Percentiles rank a stretch among this genome's conserved stretches.
Evolutionary conservation across 2,329 filamentous ascomycete genomes (phyloP).

Genomic region (Hymenoscyphus fraxineus): DNA sequence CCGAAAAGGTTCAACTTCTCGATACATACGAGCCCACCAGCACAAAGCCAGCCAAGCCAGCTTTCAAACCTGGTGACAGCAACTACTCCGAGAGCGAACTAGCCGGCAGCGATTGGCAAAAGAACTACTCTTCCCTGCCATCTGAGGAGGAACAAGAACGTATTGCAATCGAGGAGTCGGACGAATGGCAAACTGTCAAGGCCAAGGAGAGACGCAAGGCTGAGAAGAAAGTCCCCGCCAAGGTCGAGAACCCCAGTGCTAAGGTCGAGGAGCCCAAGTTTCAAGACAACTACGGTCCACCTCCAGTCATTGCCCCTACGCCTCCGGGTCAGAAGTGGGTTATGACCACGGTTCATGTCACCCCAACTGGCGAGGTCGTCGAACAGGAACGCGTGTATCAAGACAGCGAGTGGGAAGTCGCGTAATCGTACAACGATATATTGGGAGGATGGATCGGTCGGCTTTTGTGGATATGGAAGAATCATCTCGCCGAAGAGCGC

Average conservation of each 20-base stretch:
- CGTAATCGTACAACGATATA: conserved; percentile 18
- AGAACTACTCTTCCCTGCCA: conserved; percentile 37
- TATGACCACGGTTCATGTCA: conserved; percentile 19
- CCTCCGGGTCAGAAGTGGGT: conserved; percentile 28
- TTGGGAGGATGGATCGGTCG: neutral
- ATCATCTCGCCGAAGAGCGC: neutral
- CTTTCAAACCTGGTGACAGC: conserved; percentile 16
- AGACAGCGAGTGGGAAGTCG: conserved; percentile 35
- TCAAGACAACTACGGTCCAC: conserved; percentile 15
- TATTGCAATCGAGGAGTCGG: conserved; percentile 49
- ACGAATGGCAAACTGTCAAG: conserved; percentile 56
- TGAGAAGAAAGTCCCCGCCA: conserved; percentile 34
- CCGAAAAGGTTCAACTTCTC: conserved; percentile 46
- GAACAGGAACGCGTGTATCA: conserved; percentile 24
- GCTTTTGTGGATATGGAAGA: conserved; percentile 1
- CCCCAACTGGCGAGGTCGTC: conserved; percentile 19
- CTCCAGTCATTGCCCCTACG: conserved; percentile 23
- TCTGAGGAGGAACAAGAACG: conserved; percentile 62
- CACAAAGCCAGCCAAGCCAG: conserved; percentile 31
- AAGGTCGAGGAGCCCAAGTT: conserved; percentile 19
- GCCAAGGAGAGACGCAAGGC: conserved; percentile 27
- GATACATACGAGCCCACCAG: conserved; percentile 51
- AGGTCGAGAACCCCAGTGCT: conserved; percentile 25
- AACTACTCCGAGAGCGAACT: conserved; percentile 24
- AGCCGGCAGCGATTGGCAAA: conserved; percentile 21